Evolutionary conservation across 768 basidiomycete genomes (phyloP), one percentile per base, ranked within the genome.

Genomic region (Naganishia onofrii): DNA sequence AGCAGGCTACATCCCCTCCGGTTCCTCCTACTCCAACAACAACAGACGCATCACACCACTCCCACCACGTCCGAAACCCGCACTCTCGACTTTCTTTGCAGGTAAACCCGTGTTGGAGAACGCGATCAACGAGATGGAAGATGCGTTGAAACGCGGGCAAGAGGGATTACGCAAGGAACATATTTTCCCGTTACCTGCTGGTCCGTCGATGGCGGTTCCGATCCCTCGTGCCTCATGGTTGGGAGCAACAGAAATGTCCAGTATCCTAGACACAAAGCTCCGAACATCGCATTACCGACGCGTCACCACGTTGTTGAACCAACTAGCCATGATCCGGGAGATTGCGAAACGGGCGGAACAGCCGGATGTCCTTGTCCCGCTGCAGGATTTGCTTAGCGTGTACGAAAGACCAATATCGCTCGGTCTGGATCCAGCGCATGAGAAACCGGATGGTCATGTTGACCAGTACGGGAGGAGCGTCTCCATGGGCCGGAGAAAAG

Each of bases 391-490:
- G 0, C 66, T 80, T 55, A 42, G 52, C 46, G 38, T 63, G 15
- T 80, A 74, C 67, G 75, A 76, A 68, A 67, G 73, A 23, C 65
- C 57, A 26, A 74, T 26, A 21, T 38, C n/a, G 32, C 28, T 29
- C 29, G 54, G 29, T 34, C 29, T 65, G 60, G 57, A 51, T 38
- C 28, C 55, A 26, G 38, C 54, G 82, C 85, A 81, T 84, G 74
- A 86, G 86, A 63, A 86, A 72, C 88, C 88, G 76, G 83, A 84
- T 9, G 85, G 87, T 42, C 78, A 83, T 29, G 81, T 91, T 65
- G 94, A 97, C 79, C 82, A 85, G 54, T 85, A 85, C 68, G 92
- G 92, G n/a, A 84, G 94, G 69, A 88, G 89, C n/a, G 91, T 92
- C 77, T 90, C 90, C 0, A 77, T 90, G 58, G 94, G 94, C 46